phyloP scores from a whole-genome alignment of 2,329 filamentous ascomycete genomes.

The Monosporascus sp. region DNA sequence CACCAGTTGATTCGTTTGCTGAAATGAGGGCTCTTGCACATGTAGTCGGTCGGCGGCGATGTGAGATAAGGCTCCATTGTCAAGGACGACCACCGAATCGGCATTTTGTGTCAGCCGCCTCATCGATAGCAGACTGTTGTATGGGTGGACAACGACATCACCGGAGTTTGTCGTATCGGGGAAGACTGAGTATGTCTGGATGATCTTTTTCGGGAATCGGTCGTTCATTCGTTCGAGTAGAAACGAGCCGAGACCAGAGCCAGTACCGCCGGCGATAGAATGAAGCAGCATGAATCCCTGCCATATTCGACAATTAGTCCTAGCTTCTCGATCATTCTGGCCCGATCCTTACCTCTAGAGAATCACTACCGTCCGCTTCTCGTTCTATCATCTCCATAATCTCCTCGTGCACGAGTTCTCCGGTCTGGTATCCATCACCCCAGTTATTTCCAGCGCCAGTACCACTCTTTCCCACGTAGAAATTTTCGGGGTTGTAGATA shows the following conservation, averaged over 20 bases:
- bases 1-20: slow-evolving; percentile 95
- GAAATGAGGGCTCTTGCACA: slow-evolving; percentile 90
- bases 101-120: slow-evolving; percentile 89
- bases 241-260: slow-evolving; percentile 92
- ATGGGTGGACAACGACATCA: slow-evolving; percentile 95
- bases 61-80: slow-evolving; percentile 88
- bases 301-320: slow-evolving; percentile 15
- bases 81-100: slow-evolving; percentile 93
- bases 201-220: slow-evolving; percentile 96
- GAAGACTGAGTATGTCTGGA: slow-evolving; percentile 98
- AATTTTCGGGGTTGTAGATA: slow-evolving; percentile 99
- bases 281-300: slow-evolving; percentile 97
- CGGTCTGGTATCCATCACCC: slow-evolving; percentile 93
- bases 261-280: slow-evolving; percentile 94
- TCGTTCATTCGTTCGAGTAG: slow-evolving; percentile 94
- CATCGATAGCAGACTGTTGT: slow-evolving; percentile 94
- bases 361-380: slow-evolving; percentile 96
- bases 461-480: slow-evolving; percentile 92
- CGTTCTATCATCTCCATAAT: slow-evolving; percentile 99
- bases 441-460: slow-evolving; percentile 96
- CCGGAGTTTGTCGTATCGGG: slow-evolving; percentile 83
- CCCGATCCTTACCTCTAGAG: slow-evolving; percentile 64
- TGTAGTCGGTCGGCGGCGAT: slow-evolving; percentile 94
- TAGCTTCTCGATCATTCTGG: too few relatives aligned
- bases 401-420: slow-evolving; percentile 88